phyloP scores from a whole-genome alignment of 352 stramenopile species.

The Globisporangium canariense region DNA sequence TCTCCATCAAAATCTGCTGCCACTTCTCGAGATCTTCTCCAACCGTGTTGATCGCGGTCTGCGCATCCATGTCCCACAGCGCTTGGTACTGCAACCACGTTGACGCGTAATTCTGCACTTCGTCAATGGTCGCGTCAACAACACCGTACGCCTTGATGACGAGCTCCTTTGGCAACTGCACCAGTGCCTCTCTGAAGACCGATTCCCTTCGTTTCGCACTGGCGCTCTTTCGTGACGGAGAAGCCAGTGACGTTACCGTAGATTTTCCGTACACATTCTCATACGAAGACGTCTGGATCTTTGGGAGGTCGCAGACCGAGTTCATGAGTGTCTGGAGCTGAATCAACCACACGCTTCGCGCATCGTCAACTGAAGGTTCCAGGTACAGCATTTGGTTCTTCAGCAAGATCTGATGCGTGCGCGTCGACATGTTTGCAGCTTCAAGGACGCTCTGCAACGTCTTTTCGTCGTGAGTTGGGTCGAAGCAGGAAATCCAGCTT shows the following conservation, averaged over 20 bases:
- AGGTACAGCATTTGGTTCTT: conserved; percentile 97
- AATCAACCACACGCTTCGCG: conserved; percentile 84
- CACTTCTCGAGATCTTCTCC: conserved; percentile 95
- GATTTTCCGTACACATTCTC: conserved; percentile 84
- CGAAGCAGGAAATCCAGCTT: conserved; percentile 75
- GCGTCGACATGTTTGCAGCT: conserved; percentile 41
- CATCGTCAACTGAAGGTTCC: conserved; percentile 92
- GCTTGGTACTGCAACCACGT: conserved; percentile 98
- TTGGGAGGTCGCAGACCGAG: conserved; percentile 91
- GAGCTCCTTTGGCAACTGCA: conserved; percentile 52
- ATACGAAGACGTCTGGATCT: conserved; percentile 85
- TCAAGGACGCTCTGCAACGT: conserved; percentile 38
- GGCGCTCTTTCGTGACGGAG: conserved; percentile 55
- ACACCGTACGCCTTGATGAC: conserved; percentile 75
- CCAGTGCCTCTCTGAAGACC: conserved; percentile 70
- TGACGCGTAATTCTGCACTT: conserved; percentile 92
- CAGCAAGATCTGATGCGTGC: conserved; percentile 92
- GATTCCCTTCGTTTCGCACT: conserved; percentile 55
- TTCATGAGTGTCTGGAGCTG: conserved; percentile 93
- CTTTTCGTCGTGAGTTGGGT: conserved; percentile 58
- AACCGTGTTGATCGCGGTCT: conserved; percentile 90
- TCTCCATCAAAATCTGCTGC: conserved; percentile 96
- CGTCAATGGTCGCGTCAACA: conserved; percentile 69
- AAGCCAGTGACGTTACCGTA: conserved; percentile 52
- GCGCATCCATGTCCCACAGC: conserved; percentile 98